Evolutionary conservation across 495 filamentous ascomycete genomes (phyloP), one percentile per base, ranked within the genome.

Genomic region (Penicillium coffeae): DNA sequence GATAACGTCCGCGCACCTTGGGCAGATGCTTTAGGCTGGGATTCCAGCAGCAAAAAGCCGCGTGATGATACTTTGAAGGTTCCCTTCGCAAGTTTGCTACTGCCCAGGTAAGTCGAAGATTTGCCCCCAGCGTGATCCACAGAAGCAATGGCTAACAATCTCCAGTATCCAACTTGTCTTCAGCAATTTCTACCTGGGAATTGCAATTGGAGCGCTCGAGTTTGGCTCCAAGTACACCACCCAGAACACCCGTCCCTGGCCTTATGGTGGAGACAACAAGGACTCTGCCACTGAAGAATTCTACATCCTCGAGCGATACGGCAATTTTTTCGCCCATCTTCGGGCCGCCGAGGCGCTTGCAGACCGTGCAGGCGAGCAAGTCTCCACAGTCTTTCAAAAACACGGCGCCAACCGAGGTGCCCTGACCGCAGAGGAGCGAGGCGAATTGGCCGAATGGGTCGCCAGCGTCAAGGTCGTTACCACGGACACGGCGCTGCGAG

Each of bases 131-230:
- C 14, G 10, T n/a, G 19, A 38, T 2, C 15, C 39, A 30, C 21
- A 2, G 25, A 30, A 30, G 25, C 10, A 44, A 14, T 9, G 14
- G 8, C 3, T 34, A 8, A 10, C 32, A 5, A 32, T 15, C 1
- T 32, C n/a, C 19, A 45, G 42, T 45, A 45, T 45, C 7, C 42
- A 45, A 35, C 73, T 83, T 0, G 76, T 82, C 47, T 85, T 83
- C 63, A 68, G 66, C 48, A 82, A 82, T 55, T 81, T 85, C 59
- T 82, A 85, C 58, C 66, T 83, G 13, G 80, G 80, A 30, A 82
- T 83, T 42, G 75, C 79, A 2, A 65, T 70, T 8, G 80, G 80
- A 0, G 72, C 76, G 1, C 62, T 82, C 3, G 60, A 72, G 13
- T 70, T 68, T 45, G 76, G 77, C 14, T 48, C 65, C 3, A 65